Percentiles rank a stretch among this genome's conserved stretches.
phyloP scores from a whole-genome alignment of 371 early-diverging fungal genomes.

The Mortierella sp. region DNA sequence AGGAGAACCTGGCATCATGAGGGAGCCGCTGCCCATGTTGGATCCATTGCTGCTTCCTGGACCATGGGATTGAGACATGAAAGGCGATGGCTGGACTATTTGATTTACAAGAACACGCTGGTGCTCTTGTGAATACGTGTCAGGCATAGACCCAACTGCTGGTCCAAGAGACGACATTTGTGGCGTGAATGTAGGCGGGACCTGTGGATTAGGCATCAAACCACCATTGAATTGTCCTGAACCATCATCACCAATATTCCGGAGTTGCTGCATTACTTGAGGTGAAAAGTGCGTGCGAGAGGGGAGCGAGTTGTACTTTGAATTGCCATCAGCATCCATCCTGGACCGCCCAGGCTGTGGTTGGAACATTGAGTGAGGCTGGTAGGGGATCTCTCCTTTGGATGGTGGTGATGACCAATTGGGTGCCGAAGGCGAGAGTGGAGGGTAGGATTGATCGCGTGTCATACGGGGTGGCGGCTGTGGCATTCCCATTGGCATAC shows the following conservation, averaged over 20 bases:
- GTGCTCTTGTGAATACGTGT: constrained; percentile 40
- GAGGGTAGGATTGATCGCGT: background rate
- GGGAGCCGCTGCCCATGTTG: background rate
- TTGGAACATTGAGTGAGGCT: constrained; percentile 29
- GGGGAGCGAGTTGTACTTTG: constrained; percentile 33
- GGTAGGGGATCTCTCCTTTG: constrained; percentile 7
- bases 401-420: constrained; percentile 11
- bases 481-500: constrained; percentile 16
- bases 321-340: constrained; percentile 9
- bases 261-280: constrained; percentile 21
- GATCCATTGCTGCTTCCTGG: no score
- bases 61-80: background rate
- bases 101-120: constrained; percentile 28
- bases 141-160: constrained; percentile 30
- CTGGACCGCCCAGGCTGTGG: constrained; percentile 14
- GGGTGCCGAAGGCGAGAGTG: background rate
- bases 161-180: constrained; percentile 24
- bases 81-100: constrained; percentile 5
- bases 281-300: constrained; percentile 22
- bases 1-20: background rate
- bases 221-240: background rate
- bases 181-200: background rate
- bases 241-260: background rate
- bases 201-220: background rate
- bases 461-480: constrained; percentile 5